A percentile compares a stretch with the other conserved stretches of the same genome.
phyloP scores from a whole-genome alignment of 129 eudicot genomes.

The Pulicaria dysenterica region DNA sequence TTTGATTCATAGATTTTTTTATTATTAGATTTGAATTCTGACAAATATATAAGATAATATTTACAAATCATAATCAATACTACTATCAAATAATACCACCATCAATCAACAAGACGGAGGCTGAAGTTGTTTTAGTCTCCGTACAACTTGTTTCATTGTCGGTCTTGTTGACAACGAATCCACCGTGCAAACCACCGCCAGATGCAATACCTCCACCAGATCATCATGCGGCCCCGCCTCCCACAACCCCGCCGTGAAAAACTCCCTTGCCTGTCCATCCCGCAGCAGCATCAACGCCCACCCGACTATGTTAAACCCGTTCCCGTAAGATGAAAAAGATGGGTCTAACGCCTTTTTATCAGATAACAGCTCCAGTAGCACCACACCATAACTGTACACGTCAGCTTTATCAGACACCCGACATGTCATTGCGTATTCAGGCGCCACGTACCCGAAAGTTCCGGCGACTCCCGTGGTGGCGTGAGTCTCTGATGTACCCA shows the following conservation, averaged over 20 bases:
- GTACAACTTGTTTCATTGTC: slow-evolving; percentile 85
- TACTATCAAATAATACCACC: background rate
- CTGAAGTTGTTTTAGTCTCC: slow-evolving; percentile 75
- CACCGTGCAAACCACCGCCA: slow-evolving; percentile 87
- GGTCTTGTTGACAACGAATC: slow-evolving; percentile 79
- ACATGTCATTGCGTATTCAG: slow-evolving; percentile 90
- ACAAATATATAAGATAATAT: background rate
- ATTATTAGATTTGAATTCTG: no score
- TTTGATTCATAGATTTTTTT: no score
- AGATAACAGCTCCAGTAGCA: slow-evolving; percentile 72
- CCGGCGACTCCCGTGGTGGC: slow-evolving; percentile 92
- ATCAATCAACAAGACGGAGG: slow-evolving; percentile 72
- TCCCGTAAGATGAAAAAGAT: slow-evolving; percentile 85
- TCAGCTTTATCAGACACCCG: slow-evolving; percentile 95
- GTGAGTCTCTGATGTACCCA: slow-evolving; percentile 86
- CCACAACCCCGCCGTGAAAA: slow-evolving; percentile 85
- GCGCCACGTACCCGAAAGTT: slow-evolving; percentile 89
- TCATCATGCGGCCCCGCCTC: slow-evolving; percentile 95
- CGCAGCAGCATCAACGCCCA: slow-evolving; percentile 89
- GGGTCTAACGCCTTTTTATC: slow-evolving; percentile 88
- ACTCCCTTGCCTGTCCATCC: slow-evolving; percentile 86
- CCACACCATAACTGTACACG: slow-evolving; percentile 89
- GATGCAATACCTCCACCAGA: slow-evolving; percentile 78
- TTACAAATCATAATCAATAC: slow-evolving; percentile 23
- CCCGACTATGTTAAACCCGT: slow-evolving; percentile 82